Evolutionary conservation across 768 basidiomycete species (phyloP).

Genomic region (Sarcomyxa edulis): DNA sequence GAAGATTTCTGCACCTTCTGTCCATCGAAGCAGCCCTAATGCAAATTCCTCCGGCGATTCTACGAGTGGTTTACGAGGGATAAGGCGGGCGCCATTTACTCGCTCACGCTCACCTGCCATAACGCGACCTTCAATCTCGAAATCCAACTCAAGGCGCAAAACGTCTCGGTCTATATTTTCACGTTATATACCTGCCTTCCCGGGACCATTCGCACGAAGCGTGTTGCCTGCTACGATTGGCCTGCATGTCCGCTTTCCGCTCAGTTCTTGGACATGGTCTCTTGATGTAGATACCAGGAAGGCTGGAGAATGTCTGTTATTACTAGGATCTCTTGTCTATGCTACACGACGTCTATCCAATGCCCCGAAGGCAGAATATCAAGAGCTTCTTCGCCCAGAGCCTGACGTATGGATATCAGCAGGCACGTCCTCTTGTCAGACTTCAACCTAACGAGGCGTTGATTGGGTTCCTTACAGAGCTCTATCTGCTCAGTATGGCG

Average conservation of each 20-base stretch:
- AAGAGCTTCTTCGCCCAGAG: constrained; percentile 14
- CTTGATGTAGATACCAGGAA: constrained; percentile 60
- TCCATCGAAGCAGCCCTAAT: too few relatives aligned
- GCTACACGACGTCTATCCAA: constrained; percentile 44
- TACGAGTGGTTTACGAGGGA: constrained; percentile 19
- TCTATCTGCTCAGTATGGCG: constrained; percentile 45
- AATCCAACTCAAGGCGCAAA: constrained; percentile 21
- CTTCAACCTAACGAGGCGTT: constrained; percentile 6
- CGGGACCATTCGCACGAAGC: constrained; percentile 13
- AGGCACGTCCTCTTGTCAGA: constrained; percentile 30
- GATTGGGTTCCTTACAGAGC: constrained; percentile 34
- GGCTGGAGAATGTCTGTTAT: constrained; percentile 57
- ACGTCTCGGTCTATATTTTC: constrained; percentile 37
- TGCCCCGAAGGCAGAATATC: constrained; percentile 23
- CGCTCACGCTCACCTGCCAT: constrained; percentile 70
- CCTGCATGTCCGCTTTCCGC: constrained; percentile 38
- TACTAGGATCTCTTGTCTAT: constrained; percentile 58
- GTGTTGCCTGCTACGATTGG: constrained; percentile 46
- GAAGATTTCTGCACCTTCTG: too few relatives aligned
- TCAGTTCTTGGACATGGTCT: constrained; percentile 31
- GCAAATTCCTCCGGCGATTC: constrained; percentile 3
- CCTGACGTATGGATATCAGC: constrained; percentile 41
- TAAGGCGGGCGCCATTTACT: constrained; percentile 50
- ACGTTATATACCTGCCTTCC: constrained; percentile 30
- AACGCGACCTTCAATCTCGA: constrained; percentile 26